phyloP scores from a whole-genome alignment of 768 basidiomycete species.

The Atractiella rhizophila region DNA sequence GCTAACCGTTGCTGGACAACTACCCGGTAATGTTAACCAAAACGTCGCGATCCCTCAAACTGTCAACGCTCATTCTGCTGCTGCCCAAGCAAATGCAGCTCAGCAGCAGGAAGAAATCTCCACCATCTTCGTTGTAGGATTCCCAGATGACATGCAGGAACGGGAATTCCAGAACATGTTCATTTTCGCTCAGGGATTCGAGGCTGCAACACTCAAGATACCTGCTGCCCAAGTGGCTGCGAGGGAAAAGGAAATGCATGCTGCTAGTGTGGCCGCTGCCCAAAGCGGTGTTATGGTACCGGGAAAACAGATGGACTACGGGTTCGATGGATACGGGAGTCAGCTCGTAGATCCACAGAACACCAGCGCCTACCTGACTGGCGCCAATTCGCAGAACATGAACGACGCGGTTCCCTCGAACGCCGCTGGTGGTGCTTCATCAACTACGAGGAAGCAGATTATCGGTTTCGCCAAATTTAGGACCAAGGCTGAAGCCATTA shows the following conservation, averaged over 20 bases:
- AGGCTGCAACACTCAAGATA: constrained; percentile 91
- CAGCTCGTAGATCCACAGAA: neutral
- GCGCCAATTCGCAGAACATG: neutral
- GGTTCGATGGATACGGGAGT: neutral
- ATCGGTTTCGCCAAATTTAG: constrained; percentile 96
- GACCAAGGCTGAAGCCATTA: constrained; percentile 58
- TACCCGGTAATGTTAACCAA: too few species aligned
- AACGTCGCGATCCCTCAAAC: too few species aligned
- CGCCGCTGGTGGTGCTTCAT: too few species aligned
- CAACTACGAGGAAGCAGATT: constrained; percentile 63
- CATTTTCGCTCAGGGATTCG: constrained; percentile 81
- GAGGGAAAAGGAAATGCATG: constrained; percentile 6
- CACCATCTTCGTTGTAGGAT: constrained; percentile 95
- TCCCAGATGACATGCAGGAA: constrained; percentile 98
- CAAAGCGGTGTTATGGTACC: neutral
- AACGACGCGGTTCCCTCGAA: too few species aligned
- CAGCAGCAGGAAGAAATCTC: too few species aligned
- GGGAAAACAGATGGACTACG: neutral
- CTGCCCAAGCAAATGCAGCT: too few species aligned
- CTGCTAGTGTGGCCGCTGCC: constrained; percentile 1
- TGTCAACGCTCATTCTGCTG: too few species aligned
- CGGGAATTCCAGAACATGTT: constrained; percentile 99
- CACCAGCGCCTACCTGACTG: neutral
- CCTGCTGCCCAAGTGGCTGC: constrained; percentile 25
- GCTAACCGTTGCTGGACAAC: too few species aligned